phyloP scores from a whole-genome alignment of 78 protist species.

The Trichosphaerium sp. region DNA sequence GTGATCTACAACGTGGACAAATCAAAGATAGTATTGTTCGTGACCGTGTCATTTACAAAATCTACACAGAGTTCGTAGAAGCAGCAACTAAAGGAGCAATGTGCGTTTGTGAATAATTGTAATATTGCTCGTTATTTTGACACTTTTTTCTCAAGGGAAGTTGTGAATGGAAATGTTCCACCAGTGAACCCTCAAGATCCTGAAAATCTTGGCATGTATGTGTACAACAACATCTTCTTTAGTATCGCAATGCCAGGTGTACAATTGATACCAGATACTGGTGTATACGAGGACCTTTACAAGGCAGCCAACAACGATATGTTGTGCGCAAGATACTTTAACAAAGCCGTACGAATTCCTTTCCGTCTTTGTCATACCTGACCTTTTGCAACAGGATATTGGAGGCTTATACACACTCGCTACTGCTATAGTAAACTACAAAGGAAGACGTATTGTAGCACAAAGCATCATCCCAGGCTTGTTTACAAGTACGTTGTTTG shows the following conservation, averaged over 20 bases:
- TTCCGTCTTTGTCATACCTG: neutral
- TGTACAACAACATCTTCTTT: conserved; percentile 57
- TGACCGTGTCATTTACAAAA: conserved; percentile 44
- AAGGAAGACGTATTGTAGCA: conserved; percentile 48
- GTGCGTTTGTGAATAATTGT: neutral
- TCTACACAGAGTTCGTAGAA: conserved; percentile 55
- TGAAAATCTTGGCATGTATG: conserved; percentile 32
- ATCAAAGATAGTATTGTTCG: conserved; percentile 39
- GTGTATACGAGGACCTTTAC: too few relatives aligned
- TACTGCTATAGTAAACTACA: conserved; percentile 53
- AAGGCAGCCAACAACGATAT: conserved; percentile 45
- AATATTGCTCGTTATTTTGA: neutral
- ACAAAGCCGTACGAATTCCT: conserved; percentile 19
- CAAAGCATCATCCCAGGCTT: conserved; percentile 59
- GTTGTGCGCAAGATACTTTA: conserved; percentile 33
- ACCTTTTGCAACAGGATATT: conserved; percentile 1
- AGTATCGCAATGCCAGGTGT: conserved; percentile 27
- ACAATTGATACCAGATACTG: conserved; percentile 9
- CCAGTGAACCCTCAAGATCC: conserved; percentile 59
- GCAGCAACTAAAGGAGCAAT: conserved; percentile 54
- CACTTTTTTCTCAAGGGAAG: neutral
- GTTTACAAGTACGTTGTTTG: too few relatives aligned
- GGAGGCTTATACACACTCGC: conserved; percentile 44
- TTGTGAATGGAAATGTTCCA: conserved; percentile 8
- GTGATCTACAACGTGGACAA: conserved; percentile 19